These are phyloP conservation scores for Venturia asperata DNA, from an alignment of 2,329 filamentous ascomycete species.

Conservation along the genomic window DNA sequence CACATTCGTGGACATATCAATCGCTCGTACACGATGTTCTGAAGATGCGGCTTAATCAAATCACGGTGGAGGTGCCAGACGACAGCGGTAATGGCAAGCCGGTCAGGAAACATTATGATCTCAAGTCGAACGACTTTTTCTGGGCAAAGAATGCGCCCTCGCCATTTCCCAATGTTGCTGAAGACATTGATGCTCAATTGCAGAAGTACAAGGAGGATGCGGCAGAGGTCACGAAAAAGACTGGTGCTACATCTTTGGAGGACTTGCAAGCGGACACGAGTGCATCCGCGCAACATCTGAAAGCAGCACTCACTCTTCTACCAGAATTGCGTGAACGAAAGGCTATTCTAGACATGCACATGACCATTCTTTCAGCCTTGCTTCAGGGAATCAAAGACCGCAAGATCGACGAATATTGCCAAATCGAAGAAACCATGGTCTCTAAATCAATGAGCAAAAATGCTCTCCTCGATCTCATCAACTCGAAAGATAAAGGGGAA, in stretches of 20 bases:
- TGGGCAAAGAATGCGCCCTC: conserved; percentile 87
- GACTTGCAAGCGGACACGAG: conserved; percentile 85
- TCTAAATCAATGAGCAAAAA: conserved; percentile 86
- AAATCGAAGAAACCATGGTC: conserved; percentile 84
- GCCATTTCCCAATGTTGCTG: conserved; percentile 91
- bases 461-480: conserved; percentile 81
- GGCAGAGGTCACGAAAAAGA: conserved; percentile 89
- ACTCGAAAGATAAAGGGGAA: conserved; percentile 71
- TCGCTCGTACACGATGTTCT: conserved; percentile 75
- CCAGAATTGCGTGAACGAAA: conserved; percentile 92
- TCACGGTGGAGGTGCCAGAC: conserved; percentile 84
- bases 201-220: conserved; percentile 95
- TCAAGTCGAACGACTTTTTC: conserved; percentile 88
- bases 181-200: conserved; percentile 90
- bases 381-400: conserved; percentile 84
- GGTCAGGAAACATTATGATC: conserved; percentile 76
- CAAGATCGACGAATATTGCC: conserved; percentile 92
- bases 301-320: conserved; percentile 86
- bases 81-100: conserved; percentile 68
- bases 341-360: conserved; percentile 91
- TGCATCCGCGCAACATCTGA: conserved; percentile 86
- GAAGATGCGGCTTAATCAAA: conserved; percentile 80
- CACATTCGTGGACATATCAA: conserved; percentile 88
- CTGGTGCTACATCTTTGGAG: conserved; percentile 84
- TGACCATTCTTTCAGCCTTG: conserved; percentile 86